Evolutionary conservation across 441 rosid species (phyloP).

Genomic region (Gossypium armourianum): DNA sequence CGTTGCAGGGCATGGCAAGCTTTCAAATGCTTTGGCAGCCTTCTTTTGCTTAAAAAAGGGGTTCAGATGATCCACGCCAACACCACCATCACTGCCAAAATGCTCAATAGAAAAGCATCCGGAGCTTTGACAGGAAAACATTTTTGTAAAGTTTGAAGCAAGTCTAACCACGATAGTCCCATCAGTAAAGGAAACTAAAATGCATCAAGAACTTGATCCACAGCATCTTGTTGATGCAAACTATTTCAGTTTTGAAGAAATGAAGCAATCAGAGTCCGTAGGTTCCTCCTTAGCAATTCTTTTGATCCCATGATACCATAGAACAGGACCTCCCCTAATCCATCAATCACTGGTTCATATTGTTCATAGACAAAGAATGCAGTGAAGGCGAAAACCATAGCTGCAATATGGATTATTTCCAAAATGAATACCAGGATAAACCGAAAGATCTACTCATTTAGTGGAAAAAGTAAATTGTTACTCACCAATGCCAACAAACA

Average conservation of each 20-base stretch:
- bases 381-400: slow-evolving; percentile 49
- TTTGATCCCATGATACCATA: slow-evolving; percentile 21
- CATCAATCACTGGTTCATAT: slow-evolving; percentile 58
- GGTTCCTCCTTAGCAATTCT: slow-evolving; percentile 25
- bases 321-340: slow-evolving; percentile 27
- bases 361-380: slow-evolving; percentile 71
- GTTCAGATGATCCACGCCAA: neutral
- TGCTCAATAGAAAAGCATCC: neutral
- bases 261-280: slow-evolving; percentile 25
- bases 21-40: neutral
- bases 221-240: slow-evolving; percentile 16
- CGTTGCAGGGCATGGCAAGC: neutral
- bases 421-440: neutral
- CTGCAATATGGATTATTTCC: slow-evolving; percentile 31
- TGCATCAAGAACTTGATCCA: neutral
- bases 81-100: neutral
- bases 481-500: slow-evolving; percentile 47
- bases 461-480: neutral
- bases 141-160: neutral
- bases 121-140: neutral
- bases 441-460: neutral
- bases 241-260: slow-evolving; percentile 13
- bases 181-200: slow-evolving; percentile 4
- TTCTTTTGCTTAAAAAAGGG: neutral
- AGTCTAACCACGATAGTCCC: neutral